These are phyloP conservation scores for Hirschioporus abietinus DNA, from an alignment of 768 basidiomycete genomes.

Conservation along the genomic window DNA sequence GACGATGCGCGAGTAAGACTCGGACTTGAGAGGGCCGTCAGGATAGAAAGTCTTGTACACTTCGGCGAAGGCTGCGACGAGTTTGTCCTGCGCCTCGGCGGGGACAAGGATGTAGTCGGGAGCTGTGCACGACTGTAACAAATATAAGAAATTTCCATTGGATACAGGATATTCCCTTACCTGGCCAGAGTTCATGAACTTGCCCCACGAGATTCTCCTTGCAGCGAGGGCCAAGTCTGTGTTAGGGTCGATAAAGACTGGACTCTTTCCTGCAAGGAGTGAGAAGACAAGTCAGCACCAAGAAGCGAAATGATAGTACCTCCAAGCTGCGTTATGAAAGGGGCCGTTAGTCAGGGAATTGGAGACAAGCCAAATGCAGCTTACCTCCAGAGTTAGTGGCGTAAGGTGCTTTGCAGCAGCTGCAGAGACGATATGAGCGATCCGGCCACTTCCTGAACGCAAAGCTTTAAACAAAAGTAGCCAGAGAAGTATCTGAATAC, in stretches of 20 bases:
- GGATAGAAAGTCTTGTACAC: constrained; percentile 52
- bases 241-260: constrained; percentile 66
- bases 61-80: constrained; percentile 36
- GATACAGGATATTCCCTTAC: constrained; percentile 15
- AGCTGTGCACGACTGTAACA: constrained; percentile 61
- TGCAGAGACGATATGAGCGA: constrained; percentile 60
- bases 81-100: constrained; percentile 30
- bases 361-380: constrained; percentile 8
- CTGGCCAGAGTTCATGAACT: constrained; percentile 63
- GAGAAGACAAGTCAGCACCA: neutral
- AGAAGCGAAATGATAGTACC: constrained; percentile 18
- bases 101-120: constrained; percentile 51
- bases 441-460: constrained; percentile 36
- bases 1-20: constrained; percentile 48
- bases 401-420: constrained; percentile 78
- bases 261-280: constrained; percentile 48
- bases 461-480: neutral
- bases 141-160: neutral
- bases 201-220: constrained; percentile 79
- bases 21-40: constrained; percentile 35
- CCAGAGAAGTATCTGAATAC: neutral
- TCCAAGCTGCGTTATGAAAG: constrained; percentile 39
- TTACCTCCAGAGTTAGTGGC: constrained; percentile 55
- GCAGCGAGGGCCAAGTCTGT: constrained; percentile 64
- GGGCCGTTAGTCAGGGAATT: neutral